Evolutionary conservation across 116 monocot genomes (phyloP).

Genomic region (Cymodocea nodosa): DNA sequence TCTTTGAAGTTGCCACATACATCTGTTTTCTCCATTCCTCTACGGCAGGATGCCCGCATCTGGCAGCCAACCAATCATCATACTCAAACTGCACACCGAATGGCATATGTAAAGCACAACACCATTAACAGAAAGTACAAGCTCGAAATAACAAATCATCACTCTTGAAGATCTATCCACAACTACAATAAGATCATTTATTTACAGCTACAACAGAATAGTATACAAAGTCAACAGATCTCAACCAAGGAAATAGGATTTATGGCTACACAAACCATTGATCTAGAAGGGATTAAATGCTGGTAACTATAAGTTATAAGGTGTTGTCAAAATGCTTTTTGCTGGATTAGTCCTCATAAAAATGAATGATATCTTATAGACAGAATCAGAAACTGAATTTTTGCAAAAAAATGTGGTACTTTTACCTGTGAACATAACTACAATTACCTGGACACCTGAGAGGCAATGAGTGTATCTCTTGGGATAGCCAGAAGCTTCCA

Average conservation of each 20-base stretch:
- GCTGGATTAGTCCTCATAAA: too few relatives aligned
- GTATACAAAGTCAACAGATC: constrained; percentile 12
- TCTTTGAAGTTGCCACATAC: constrained; percentile 33
- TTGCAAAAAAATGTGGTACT: neutral
- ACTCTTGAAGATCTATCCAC: neutral
- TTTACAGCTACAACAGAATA: constrained; percentile 11
- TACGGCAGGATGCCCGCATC: constrained; percentile 46
- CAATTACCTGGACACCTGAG: constrained; percentile 24
- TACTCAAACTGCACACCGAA: constrained; percentile 52
- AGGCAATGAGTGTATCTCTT: constrained; percentile 27
- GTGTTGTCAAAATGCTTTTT: too few relatives aligned
- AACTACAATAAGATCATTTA: constrained; percentile 8
- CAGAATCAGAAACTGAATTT: neutral
- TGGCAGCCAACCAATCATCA: constrained; percentile 55
- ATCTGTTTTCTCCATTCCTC: constrained; percentile 78
- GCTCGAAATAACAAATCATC: neutral
- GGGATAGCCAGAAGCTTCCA: constrained; percentile 16
- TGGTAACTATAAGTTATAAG: too few relatives aligned
- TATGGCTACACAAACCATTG: constrained; percentile 12
- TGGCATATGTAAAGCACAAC: neutral
- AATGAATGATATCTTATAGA: too few relatives aligned
- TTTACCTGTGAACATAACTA: neutral
- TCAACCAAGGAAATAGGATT: constrained; percentile 11
- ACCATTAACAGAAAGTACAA: neutral
- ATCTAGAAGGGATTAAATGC: too few relatives aligned